Conservation (phyloP, 208 protist species). For the Tritrichomonas foetus region DNA sequence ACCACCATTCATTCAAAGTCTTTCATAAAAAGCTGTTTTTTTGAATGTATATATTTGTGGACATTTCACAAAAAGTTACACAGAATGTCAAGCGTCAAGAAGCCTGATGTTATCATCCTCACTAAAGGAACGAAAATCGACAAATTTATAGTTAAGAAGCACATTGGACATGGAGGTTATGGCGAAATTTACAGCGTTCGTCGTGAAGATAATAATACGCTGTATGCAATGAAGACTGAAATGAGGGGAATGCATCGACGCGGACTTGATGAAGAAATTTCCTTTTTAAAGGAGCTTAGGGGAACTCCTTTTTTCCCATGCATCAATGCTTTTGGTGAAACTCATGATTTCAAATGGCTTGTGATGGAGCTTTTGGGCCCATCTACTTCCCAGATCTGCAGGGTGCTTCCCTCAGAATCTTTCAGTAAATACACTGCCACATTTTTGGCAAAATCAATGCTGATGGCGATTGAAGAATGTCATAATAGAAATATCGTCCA, state of each 20-base stretch:
- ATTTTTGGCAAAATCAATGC: neutral
- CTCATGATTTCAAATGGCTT: neutral
- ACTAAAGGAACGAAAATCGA: neutral
- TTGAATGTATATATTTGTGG: no score
- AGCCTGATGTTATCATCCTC: no score
- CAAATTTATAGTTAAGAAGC: neutral
- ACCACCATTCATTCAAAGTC: no score
- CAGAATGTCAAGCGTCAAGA: no score
- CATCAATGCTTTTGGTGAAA: neutral
- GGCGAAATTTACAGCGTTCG: neutral
- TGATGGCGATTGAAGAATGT: neutral
- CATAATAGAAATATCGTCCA: neutral
- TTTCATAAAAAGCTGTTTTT: no score
- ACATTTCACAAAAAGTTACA: no score
- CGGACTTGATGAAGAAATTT: neutral
- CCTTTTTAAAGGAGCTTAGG: neutral
- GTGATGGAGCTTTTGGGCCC: slow-evolving; percentile 14
- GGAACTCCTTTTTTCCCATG: neutral
- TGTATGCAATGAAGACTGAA: slow-evolving; percentile 28
- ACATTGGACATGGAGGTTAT: neutral
- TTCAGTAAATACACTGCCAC: neutral
- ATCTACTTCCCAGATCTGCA: neutral
- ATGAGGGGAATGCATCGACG: no score
- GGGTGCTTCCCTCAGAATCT: neutral
- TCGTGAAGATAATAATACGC: no score